Conservation (phyloP, 306 rosid genomes). For the Neltuma alba region DNA sequence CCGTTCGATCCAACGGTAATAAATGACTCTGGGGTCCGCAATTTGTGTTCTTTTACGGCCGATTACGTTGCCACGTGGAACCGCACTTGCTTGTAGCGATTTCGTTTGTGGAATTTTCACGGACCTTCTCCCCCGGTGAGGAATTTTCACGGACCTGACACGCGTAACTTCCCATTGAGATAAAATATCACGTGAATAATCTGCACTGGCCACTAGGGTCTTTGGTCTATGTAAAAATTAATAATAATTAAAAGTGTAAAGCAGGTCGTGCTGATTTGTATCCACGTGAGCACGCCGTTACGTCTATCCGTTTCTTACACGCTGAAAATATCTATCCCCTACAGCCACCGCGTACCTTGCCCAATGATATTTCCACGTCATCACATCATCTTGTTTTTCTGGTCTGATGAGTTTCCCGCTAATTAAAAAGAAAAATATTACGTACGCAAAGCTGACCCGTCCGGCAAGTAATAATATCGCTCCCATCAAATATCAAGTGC, state of each 20-base stretch:
- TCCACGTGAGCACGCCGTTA: background rate
- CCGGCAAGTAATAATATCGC: background rate
- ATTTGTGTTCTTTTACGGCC: slow-evolving; percentile 9
- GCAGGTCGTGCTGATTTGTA: background rate
- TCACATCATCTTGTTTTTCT: background rate
- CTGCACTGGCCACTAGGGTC: no score
- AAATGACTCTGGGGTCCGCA: background rate
- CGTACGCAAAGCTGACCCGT: background rate
- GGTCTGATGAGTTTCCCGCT: background rate
- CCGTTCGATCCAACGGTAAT: slow-evolving; percentile 16
- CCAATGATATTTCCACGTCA: slow-evolving; percentile 1
- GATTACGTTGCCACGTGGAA: slow-evolving; percentile 54
- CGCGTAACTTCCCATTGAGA: background rate
- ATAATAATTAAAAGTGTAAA: background rate
- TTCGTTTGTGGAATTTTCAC: background rate
- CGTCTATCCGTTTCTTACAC: slow-evolving; percentile 6
- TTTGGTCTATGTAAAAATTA: background rate
- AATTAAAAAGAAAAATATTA: no score
- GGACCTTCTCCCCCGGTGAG: background rate
- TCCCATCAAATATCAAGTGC: background rate
- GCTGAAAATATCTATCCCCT: slow-evolving; percentile 18
- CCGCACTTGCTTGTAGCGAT: slow-evolving; percentile 39
- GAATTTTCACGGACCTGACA: background rate
- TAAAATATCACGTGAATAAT: background rate
- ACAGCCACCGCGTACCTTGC: slow-evolving; percentile 33